Base-by-base conservation (phyloP, 2,329 filamentous ascomycete genomes). In the Akanthomyces dipterigenus region DNA sequence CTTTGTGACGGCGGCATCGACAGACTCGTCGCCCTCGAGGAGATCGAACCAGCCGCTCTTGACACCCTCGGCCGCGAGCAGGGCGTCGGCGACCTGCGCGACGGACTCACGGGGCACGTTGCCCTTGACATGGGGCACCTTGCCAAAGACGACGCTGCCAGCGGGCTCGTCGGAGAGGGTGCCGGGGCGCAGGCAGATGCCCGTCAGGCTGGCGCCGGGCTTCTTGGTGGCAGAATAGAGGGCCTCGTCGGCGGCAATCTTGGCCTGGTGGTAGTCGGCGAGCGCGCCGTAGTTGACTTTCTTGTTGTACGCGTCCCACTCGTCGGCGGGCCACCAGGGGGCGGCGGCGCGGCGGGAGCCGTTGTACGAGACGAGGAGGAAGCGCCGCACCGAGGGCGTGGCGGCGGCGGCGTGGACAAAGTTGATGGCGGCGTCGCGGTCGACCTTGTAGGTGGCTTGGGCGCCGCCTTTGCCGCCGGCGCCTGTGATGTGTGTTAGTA, bases 291-390 rank as follows among this genome's bases (percentile, higher is more conserved):
- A 64, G 70, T 76, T 76, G 62, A 75, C 66, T 40, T 75, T 74
- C 12, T 70, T 68, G 66, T 78, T 77, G 49, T 74, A 74, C 43
- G 79, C 70, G n/a, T 76, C 71, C 80, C 80, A 85, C 61, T 73
- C 73, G 11, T 74, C 77, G 5, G 78, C 74, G 24, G 75, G 70
- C 82, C 82, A 87, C 84, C 85, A 88, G 0, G 78, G 65, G 1
- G 85, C 81, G 34, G 74, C 74, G 6, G 64, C 60, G 28, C 80
- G 77, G 26, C 87, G 80, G 20, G 82, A 82, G 62, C 78, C 78
- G 12, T 83, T 71, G 65, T 87, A 87, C 0, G 85, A 88, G 57
- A 90, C 76, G 66, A 89, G 80, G 54, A 90, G 77, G 73, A 88
- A 89, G 63, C 84, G 82, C 3, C 75, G 83, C 63, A 88, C 76